Conservation (phyloP, 2,329 filamentous ascomycete genomes). For the Aureobasidium lini region DNA sequence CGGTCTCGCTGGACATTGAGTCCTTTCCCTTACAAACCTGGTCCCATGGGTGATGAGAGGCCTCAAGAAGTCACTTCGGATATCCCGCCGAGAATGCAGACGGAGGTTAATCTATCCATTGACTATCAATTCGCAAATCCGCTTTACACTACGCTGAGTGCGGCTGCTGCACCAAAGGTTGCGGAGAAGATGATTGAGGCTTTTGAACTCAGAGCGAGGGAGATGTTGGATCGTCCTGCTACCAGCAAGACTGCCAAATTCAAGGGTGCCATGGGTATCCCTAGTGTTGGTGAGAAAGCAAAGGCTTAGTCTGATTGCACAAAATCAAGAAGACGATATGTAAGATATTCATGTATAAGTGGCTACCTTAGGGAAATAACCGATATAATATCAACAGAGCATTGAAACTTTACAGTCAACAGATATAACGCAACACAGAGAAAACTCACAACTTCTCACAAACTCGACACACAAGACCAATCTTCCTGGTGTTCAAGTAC, state of each 20-base stretch:
- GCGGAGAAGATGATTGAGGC: slow-evolving; percentile 86
- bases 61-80: slow-evolving; percentile 38
- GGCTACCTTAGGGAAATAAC: too few species aligned
- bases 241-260: neutral
- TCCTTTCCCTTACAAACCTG: slow-evolving; percentile 41
- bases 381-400: too few species aligned
- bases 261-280: neutral
- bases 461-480: too few species aligned
- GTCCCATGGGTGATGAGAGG: slow-evolving; percentile 9
- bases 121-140: slow-evolving; percentile 82
- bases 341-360: too few species aligned
- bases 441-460: too few species aligned
- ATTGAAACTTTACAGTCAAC: too few species aligned
- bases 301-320: too few species aligned
- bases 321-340: too few species aligned
- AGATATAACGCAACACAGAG: too few species aligned
- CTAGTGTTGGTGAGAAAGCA: neutral
- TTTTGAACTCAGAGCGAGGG: slow-evolving; percentile 73
- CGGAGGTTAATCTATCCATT: slow-evolving; percentile 68
- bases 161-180: slow-evolving; percentile 73
- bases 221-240: slow-evolving; percentile 35
- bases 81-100: slow-evolving; percentile 41
- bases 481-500: too few species aligned
- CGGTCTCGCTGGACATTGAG: slow-evolving; percentile 62
- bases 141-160: slow-evolving; percentile 75